Conservation (phyloP, 2,329 filamentous ascomycete genomes). For the Exophiala spinifera region DNA sequence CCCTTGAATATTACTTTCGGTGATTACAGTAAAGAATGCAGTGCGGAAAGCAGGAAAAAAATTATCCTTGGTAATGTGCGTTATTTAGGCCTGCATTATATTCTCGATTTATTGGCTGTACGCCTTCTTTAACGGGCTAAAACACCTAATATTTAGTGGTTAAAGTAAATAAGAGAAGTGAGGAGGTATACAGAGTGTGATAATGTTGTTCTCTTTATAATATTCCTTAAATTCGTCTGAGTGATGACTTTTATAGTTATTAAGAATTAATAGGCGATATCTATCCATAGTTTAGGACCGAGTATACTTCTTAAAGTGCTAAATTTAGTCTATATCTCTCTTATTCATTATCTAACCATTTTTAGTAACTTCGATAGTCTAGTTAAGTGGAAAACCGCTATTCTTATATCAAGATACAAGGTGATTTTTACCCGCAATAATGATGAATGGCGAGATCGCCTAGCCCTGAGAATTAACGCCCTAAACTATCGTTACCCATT, state of each 20-base stretch:
- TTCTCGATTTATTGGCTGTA: slow-evolving; percentile 3
- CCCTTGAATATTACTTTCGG: too few relatives aligned
- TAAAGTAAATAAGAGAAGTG: slow-evolving; percentile 21
- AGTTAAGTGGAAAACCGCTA: background rate
- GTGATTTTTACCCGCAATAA: slow-evolving; percentile 15
- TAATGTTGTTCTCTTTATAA: slow-evolving; percentile 23
- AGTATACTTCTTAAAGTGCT: slow-evolving; percentile 6
- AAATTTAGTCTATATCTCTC: slow-evolving; percentile 1
- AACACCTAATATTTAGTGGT: slow-evolving; percentile 23
- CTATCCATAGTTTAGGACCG: background rate
- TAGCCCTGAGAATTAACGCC: slow-evolving; percentile 12
- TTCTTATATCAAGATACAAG: slow-evolving; percentile 7
- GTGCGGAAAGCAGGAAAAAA: slow-evolving; percentile 1
- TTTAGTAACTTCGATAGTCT: background rate
- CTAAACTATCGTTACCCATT: slow-evolving; percentile 18
- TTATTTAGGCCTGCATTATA: slow-evolving; percentile 1
- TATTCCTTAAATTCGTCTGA: slow-evolving; percentile 20
- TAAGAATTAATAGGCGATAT: slow-evolving; percentile 23
- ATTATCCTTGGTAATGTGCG: slow-evolving; percentile 14
- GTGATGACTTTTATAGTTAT: slow-evolving; percentile 24
- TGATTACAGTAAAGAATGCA: too few relatives aligned
- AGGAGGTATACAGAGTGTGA: slow-evolving; percentile 26
- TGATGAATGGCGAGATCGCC: slow-evolving; percentile 12
- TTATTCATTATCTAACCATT: slow-evolving; percentile 1
- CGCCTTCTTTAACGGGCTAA: slow-evolving; percentile 3